Percentiles rank a stretch among this genome's conserved stretches.
phyloP scores from a whole-genome alignment of 2,329 filamentous ascomycete species.

The Fusarium abutilonis region DNA sequence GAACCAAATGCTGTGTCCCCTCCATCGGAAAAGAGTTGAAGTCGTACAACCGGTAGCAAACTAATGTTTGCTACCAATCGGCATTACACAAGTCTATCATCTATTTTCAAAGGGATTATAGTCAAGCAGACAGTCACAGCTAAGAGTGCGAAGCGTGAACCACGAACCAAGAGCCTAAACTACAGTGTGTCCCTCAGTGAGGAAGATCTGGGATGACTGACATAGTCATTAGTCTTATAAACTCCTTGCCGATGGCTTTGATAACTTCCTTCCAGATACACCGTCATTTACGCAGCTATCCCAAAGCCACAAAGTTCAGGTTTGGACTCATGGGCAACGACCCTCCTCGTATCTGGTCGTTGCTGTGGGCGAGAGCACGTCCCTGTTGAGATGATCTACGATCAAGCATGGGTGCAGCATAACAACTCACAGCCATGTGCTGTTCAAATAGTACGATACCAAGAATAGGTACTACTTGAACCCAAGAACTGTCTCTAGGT shows the following conservation, averaged over 20 bases:
- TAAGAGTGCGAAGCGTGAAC: neutral
- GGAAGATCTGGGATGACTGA: too few relatives aligned
- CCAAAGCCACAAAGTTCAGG: too few relatives aligned
- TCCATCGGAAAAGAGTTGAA: conserved; percentile 3
- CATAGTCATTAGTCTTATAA: too few relatives aligned
- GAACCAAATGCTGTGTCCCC: conserved; percentile 1
- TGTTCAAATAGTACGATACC: neutral
- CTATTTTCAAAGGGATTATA: neutral
- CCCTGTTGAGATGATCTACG: too few relatives aligned
- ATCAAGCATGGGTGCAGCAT: too few relatives aligned
- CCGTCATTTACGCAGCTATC: too few relatives aligned
- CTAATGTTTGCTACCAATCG: neutral
- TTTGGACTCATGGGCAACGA: too few relatives aligned
- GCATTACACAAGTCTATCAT: neutral
- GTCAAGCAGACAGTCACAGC: neutral
- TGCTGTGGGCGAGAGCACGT: too few relatives aligned
- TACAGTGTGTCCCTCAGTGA: too few relatives aligned
- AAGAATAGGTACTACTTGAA: neutral
- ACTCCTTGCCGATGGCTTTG: too few relatives aligned
- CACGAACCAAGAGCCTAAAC: neutral
- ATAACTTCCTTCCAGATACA: too few relatives aligned
- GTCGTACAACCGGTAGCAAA: neutral
- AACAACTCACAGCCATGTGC: neutral
- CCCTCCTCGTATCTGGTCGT: too few relatives aligned
- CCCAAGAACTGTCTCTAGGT: neutral